Evolutionary conservation across 768 basidiomycete species (phyloP).

Genomic region (Boletus huronensis): DNA sequence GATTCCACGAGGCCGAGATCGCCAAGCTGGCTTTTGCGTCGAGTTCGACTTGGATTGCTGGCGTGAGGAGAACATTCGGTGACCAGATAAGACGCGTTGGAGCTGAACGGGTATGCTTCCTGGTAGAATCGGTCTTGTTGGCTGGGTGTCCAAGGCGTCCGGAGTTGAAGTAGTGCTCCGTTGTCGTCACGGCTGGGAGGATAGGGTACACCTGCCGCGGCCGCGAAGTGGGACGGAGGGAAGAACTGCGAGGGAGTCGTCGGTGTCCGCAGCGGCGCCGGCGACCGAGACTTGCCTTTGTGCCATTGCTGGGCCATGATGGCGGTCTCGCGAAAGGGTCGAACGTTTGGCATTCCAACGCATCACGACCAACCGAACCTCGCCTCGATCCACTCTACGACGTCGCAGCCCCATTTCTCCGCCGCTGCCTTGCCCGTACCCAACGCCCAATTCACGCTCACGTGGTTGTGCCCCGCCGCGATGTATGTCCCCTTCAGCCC

Average conservation of each 20-base stretch:
- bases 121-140: slow-evolving; percentile 4
- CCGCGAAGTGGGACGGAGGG: slow-evolving; percentile 56
- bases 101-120: slow-evolving; percentile 11
- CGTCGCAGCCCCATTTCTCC: slow-evolving; percentile 58
- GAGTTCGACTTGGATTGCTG: slow-evolving; percentile 2
- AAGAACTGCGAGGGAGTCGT: slow-evolving; percentile 39
- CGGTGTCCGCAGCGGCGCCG: slow-evolving; percentile 31
- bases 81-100: slow-evolving; percentile 10
- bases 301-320: slow-evolving; percentile 12
- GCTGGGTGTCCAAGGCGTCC: background rate
- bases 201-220: slow-evolving; percentile 41
- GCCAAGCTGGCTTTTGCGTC: slow-evolving; percentile 41
- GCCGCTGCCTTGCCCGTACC: slow-evolving; percentile 53
- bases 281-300: slow-evolving; percentile 43
- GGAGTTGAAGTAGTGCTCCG: background rate
- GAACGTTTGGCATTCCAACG: slow-evolving; percentile 7
- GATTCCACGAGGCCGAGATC: slow-evolving; percentile 61
- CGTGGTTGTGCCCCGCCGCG: slow-evolving; percentile 57
- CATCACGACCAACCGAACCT: slow-evolving; percentile 2
- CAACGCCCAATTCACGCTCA: slow-evolving; percentile 51
- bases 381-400: slow-evolving; percentile 34
- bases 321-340: background rate
- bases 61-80: slow-evolving; percentile 6
- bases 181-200: slow-evolving; percentile 7
- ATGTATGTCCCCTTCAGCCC: slow-evolving; percentile 31